These are phyloP conservation scores for Solanum okadae DNA, from an alignment of 257 asterid species.

Conservation along the genomic window DNA sequence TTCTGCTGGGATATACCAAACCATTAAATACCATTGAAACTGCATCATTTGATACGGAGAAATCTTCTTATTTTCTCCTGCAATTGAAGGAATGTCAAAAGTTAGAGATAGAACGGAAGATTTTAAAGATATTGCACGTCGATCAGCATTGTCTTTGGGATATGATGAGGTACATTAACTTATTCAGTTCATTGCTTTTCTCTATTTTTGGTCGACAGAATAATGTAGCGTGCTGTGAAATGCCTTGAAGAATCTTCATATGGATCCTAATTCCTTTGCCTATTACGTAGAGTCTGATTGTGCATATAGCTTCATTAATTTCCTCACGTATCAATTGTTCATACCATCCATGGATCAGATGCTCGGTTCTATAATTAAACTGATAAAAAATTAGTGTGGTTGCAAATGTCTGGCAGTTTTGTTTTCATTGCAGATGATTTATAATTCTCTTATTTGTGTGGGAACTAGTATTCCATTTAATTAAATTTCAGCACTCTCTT, in stretches of 20 bases:
- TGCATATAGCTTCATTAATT: background rate
- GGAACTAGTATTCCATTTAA: background rate
- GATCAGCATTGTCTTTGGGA: conserved; percentile 72
- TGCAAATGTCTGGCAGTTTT: background rate
- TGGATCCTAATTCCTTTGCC: background rate
- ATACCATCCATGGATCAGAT: background rate
- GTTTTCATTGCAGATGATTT: background rate
- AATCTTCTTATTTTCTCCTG: background rate
- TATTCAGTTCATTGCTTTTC: background rate
- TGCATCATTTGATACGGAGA: background rate
- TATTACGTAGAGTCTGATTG: background rate
- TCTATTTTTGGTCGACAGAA: background rate
- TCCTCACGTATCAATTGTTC: background rate
- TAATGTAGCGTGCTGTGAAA: background rate
- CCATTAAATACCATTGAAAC: background rate
- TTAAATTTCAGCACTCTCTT: background rate
- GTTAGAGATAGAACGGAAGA: conserved; percentile 91
- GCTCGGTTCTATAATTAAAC: background rate
- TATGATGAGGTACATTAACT: conserved; percentile 48
- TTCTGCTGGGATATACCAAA: background rate
- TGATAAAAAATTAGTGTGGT: background rate
- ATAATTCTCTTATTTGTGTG: background rate
- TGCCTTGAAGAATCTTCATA: background rate
- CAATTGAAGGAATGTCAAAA: conserved; percentile 48
- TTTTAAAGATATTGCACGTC: conserved; percentile 72